Conservation (phyloP, 306 rosid genomes). For the Vigna angularis region DNA sequence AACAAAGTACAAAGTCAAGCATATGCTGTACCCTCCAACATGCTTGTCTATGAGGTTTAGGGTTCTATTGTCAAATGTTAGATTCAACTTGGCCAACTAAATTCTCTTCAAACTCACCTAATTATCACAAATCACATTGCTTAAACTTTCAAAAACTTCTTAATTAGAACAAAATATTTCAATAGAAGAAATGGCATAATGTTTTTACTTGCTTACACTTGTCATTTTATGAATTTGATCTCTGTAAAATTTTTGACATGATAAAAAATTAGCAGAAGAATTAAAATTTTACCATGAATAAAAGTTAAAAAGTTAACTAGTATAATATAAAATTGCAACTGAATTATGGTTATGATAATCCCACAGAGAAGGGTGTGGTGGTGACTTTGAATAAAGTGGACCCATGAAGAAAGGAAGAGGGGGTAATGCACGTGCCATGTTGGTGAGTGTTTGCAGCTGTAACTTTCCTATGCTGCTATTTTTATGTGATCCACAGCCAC, state of each 20-base stretch:
- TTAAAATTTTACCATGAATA: too few relatives aligned
- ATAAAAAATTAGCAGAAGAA: background rate
- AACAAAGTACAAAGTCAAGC: slow-evolving; percentile 49
- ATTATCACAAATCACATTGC: background rate
- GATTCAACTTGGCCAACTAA: slow-evolving; percentile 50
- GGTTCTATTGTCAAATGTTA: slow-evolving; percentile 41
- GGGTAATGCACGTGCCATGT: slow-evolving; percentile 53
- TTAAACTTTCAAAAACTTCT: too few relatives aligned
- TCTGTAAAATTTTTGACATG: background rate
- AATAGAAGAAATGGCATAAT: background rate
- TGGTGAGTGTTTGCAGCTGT: slow-evolving; percentile 27
- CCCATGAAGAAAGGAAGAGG: background rate
- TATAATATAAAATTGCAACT: too few relatives aligned
- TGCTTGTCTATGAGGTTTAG: slow-evolving; percentile 29
- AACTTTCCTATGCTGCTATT: slow-evolving; percentile 9
- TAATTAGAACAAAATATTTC: background rate
- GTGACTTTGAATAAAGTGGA: background rate
- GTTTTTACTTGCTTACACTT: background rate
- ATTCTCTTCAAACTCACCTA: background rate
- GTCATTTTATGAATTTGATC: background rate
- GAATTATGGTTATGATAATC: background rate
- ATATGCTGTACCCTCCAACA: slow-evolving; percentile 44
- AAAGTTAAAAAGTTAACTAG: too few relatives aligned
- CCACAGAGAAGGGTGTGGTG: background rate
- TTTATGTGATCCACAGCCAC: slow-evolving; percentile 37